Conservation (phyloP, 75 land plant genomes). For the Picea sitchensis region DNA sequence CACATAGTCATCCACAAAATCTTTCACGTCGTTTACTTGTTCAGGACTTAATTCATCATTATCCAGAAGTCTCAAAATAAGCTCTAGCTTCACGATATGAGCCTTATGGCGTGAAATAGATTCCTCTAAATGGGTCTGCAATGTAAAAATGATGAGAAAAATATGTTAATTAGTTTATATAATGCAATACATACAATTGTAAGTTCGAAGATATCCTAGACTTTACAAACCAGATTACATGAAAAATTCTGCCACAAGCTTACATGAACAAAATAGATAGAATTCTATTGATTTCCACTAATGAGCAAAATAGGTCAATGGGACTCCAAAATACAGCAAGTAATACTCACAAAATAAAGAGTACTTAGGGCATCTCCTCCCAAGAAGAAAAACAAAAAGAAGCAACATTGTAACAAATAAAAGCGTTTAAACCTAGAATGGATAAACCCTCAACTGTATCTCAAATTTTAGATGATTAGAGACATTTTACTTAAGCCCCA, state of each 20-base stretch:
- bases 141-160: conserved; percentile 1
- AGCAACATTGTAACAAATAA: no score
- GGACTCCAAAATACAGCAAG: no score
- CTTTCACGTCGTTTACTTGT: conserved; percentile 91
- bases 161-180: neutral
- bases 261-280: no score
- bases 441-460: no score
- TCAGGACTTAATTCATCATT: conserved; percentile 98
- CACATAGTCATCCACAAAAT: conserved; percentile 93
- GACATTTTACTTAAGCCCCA: no score
- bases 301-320: no score
- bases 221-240: neutral
- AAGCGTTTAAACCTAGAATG: no score
- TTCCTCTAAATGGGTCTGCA: conserved; percentile 79
- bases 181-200: neutral
- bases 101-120: conserved; percentile 83
- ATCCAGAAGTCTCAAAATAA: conserved; percentile 83
- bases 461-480: no score
- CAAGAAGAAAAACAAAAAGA: no score
- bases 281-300: no score
- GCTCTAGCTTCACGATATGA: conserved; percentile 88
- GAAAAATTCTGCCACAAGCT: neutral
- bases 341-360: no score
- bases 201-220: neutral
- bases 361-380: no score